Conservation (phyloP, 129 eudicot genomes). For the Flaveria brownii region DNA sequence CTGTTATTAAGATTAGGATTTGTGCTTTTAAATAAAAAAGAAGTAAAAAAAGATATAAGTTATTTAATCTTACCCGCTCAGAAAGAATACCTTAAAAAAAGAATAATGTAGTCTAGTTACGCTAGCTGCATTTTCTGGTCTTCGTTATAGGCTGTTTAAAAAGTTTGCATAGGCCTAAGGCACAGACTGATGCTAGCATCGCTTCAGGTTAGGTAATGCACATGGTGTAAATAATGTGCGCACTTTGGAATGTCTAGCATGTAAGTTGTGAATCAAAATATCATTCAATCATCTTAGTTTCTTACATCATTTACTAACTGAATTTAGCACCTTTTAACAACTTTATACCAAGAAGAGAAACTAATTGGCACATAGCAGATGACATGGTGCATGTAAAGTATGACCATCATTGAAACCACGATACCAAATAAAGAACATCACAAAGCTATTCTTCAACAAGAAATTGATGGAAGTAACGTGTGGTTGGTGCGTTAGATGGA, state of each 20-base stretch:
- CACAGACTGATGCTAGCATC: neutral
- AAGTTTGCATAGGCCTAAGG: neutral
- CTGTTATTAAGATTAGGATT: neutral
- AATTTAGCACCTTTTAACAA: too few relatives aligned
- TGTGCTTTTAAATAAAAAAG: neutral
- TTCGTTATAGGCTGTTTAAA: neutral
- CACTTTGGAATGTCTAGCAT: neutral
- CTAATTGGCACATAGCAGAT: too few relatives aligned
- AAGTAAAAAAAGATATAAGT: neutral
- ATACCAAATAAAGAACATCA: too few relatives aligned
- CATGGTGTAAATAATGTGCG: neutral
- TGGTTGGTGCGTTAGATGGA: too few relatives aligned
- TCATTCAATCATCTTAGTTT: neutral
- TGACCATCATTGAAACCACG: too few relatives aligned
- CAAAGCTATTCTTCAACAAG: too few relatives aligned
- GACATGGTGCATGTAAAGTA: too few relatives aligned
- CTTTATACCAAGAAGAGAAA: too few relatives aligned
- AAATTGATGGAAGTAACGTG: too few relatives aligned
- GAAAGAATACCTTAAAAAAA: conserved; percentile 9
- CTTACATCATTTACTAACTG: too few relatives aligned
- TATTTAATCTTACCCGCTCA: conserved; percentile 4
- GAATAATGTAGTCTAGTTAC: neutral
- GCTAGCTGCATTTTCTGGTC: conserved; percentile 4
- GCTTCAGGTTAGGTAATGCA: neutral
- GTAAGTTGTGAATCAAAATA: neutral